A percentile compares a stretch with the other conserved stretches of the same genome.
Conservation (phyloP, 306 rosid species). For the Quercus suber region DNA sequence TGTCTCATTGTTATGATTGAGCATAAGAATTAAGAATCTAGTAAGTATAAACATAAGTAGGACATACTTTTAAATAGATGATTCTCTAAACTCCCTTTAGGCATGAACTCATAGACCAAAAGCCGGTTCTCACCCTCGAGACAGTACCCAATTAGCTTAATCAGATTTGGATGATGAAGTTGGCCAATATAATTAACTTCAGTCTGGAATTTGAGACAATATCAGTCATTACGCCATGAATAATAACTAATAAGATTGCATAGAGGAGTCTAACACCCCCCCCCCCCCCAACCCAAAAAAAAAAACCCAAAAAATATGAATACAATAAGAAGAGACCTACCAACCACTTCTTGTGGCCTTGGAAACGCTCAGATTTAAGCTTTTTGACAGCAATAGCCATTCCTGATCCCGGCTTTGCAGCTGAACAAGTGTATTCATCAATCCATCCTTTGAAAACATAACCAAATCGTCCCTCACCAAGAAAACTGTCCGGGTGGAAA, state of each 20-base stretch:
- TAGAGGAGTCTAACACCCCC: background rate
- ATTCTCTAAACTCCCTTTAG: constrained; percentile 92
- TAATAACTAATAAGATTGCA: background rate
- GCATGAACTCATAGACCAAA: constrained; percentile 95
- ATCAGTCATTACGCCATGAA: constrained; percentile 19
- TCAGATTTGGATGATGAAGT: constrained; percentile 82
- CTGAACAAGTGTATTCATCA: constrained; percentile 36
- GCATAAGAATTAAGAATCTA: background rate
- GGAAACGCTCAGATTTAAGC: constrained; percentile 88
- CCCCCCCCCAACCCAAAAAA: no score
- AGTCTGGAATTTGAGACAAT: constrained; percentile 50
- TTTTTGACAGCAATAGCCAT: constrained; percentile 90
- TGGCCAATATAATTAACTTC: constrained; percentile 94
- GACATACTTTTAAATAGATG: constrained; percentile 89
- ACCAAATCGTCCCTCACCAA: constrained; percentile 97
- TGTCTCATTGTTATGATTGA: background rate
- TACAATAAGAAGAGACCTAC: constrained; percentile 43
- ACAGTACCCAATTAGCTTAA: constrained; percentile 90
- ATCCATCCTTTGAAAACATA: constrained; percentile 41
- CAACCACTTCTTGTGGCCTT: constrained; percentile 97
- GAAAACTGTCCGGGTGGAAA: constrained; percentile 81
- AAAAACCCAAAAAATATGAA: background rate
- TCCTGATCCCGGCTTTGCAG: constrained; percentile 83
- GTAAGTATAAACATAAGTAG: background rate
- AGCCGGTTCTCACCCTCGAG: constrained; percentile 82